These are phyloP conservation scores for Gracilaria gracilis DNA, from an alignment of 23 red algal species.

Conservation along the genomic window DNA sequence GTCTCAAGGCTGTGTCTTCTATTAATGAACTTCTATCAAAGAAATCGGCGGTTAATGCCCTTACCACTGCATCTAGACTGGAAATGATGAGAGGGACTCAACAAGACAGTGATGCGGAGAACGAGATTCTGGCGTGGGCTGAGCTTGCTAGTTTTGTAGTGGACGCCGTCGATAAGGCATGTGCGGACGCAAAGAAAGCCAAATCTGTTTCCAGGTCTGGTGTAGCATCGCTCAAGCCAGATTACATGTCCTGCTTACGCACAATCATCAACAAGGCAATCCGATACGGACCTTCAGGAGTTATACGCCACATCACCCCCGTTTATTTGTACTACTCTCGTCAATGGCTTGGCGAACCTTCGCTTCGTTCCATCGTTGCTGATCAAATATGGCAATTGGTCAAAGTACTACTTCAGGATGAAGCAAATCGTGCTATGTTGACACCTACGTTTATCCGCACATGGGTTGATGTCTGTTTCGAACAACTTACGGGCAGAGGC, in stretches of 20 bases:
- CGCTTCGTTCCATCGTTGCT: constrained; percentile 46
- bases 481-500: constrained; percentile 60
- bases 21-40: constrained; percentile 48
- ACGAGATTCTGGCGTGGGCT: constrained; percentile 36
- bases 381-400: constrained; percentile 70
- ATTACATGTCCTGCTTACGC: constrained; percentile 38
- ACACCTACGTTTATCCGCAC: constrained; percentile 33
- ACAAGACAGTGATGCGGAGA: constrained; percentile 8
- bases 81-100: constrained; percentile 61
- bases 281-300: constrained; percentile 37
- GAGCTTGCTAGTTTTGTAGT: constrained; percentile 49
- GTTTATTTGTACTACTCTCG: constrained; percentile 45
- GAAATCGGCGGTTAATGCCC: constrained; percentile 35
- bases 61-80: constrained; percentile 39
- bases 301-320: constrained; percentile 54
- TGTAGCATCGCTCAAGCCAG: constrained; percentile 21
- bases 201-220: constrained; percentile 49
- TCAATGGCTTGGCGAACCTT: constrained; percentile 59
- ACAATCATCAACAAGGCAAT: constrained; percentile 27
- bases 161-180: constrained; percentile 32
- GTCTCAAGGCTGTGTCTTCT: constrained; percentile 29
- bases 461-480: constrained; percentile 67
- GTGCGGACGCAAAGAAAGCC: constrained; percentile 45
- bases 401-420: constrained; percentile 60
- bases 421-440: constrained; percentile 69